Evolutionary conservation across 2,329 filamentous ascomycete genomes (phyloP), one percentile per base, ranked within the genome.

Genomic region (Colletotrichum simmondsii): DNA sequence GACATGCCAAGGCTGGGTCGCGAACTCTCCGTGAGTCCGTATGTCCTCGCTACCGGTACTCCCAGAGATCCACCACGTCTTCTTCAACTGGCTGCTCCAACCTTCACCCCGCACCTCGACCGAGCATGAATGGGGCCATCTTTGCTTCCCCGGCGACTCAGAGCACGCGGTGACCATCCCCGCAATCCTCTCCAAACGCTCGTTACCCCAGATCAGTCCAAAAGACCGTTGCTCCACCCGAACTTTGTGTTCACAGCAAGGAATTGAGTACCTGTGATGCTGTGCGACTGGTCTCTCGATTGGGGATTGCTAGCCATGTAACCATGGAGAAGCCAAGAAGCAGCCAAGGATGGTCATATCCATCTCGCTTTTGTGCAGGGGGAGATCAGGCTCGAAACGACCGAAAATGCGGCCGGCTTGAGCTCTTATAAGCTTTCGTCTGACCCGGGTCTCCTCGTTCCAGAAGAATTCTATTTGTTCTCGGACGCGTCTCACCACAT

Each of bases 401-500:
- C 72, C 72, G 69, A 72, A 69, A 65, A 69, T 65, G 46, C 16
- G 56, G 46, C 72, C 61, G 69, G 56, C 56, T 61, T 24, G 24
- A 49, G n/a, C 28, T 52, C 32, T 71, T 65, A 65, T 64, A 73
- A 71, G 26, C 49, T 70, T 73, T 73, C 60, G 46, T 73, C 71
- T 49, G 56, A 62, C 60, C 60, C 49, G 19, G 14, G 46, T 35
- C 35, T 66, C 49, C 66, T 57, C 56, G 46, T 65, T 57, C 71
- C 56, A 65, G 65, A 56, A 57, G 37, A 12, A 4, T 26, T 58
- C 24, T 32, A 16, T 28, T 35, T 22, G n/a, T 30, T 22, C n/a
- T 32, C 24, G 26, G 49, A 28, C 35, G 46, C 56, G 61, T 57
- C 26, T 70, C 63, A 24, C 35, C 19, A 16, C 8, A 53, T 32